These are phyloP conservation scores for Candida mesenterica DNA, from an alignment of 1,139 yeast species.

Conservation along the genomic window DNA sequence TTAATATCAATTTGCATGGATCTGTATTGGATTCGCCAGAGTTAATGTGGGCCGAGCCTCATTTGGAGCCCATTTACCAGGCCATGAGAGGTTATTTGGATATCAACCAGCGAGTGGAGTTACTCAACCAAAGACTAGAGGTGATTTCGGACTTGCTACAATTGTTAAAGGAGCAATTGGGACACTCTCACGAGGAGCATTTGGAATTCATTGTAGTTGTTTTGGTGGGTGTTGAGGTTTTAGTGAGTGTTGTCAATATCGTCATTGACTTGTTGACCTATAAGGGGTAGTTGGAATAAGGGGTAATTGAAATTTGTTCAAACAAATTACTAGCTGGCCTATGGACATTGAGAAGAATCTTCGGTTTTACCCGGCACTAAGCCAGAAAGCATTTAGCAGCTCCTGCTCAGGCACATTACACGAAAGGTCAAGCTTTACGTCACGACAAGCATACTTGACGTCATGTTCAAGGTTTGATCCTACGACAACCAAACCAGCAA, in stretches of 20 bases:
- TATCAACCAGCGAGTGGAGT: constrained; percentile 86
- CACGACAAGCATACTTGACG: no score
- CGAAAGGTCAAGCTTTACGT: no score
- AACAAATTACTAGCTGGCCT: no score
- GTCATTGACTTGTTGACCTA: constrained; percentile 40
- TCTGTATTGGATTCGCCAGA: constrained; percentile 95
- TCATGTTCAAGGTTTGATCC: no score
- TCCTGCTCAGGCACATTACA: no score
- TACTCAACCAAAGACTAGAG: constrained; percentile 86
- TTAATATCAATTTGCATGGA: constrained; percentile 89
- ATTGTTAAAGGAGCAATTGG: constrained; percentile 95
- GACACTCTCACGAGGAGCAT: constrained; percentile 88
- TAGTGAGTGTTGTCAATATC: constrained; percentile 79
- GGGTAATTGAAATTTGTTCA: no score
- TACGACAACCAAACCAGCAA: no score
- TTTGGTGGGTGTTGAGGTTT: constrained; percentile 87
- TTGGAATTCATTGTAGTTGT: constrained; percentile 89
- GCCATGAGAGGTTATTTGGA: constrained; percentile 94
- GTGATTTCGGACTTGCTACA: constrained; percentile 90
- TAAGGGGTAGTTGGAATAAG: constrained; percentile 11
- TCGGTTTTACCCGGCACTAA: no score
- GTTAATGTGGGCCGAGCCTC: constrained; percentile 98
- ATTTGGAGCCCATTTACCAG: constrained; percentile 92
- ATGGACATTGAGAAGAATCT: no score
- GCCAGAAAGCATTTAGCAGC: no score